phyloP scores from a whole-genome alignment of 2,329 filamentous ascomycete genomes.

The Septoria linicola region DNA sequence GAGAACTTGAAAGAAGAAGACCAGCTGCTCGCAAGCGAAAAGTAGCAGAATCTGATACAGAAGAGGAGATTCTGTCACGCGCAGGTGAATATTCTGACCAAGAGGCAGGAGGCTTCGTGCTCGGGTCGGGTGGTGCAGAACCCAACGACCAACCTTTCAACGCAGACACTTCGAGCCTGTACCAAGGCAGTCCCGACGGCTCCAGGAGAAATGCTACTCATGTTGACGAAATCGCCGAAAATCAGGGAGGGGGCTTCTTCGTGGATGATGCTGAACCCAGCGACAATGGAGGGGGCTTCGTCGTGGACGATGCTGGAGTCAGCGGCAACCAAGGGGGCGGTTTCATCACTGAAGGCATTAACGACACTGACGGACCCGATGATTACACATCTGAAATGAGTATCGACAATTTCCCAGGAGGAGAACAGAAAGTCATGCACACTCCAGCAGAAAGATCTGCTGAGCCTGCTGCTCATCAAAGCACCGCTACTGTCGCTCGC shows the following conservation, averaged over 20 bases:
- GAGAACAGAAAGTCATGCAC: too few relatives aligned
- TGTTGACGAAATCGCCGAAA: constrained; percentile 24
- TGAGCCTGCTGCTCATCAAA: too few relatives aligned
- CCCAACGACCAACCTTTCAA: neutral
- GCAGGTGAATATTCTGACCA: neutral
- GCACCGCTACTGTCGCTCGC: too few relatives aligned
- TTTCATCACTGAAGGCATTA: constrained; percentile 29
- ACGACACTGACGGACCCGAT: constrained; percentile 36
- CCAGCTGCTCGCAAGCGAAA: constrained; percentile 4
- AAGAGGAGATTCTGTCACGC: neutral
- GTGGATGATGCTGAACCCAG: too few relatives aligned
- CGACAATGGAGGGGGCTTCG: neutral
- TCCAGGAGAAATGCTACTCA: neutral
- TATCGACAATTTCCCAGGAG: neutral
- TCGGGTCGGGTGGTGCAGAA: neutral
- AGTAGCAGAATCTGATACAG: constrained; percentile 4
- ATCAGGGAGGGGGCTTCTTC: constrained; percentile 10
- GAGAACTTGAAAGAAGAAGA: constrained; percentile 18
- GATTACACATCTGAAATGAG: constrained; percentile 11
- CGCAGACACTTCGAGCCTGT: neutral
- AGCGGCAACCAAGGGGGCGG: constrained; percentile 25
- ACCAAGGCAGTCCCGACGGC: neutral
- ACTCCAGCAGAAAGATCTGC: too few relatives aligned
- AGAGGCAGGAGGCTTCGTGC: constrained; percentile 4
- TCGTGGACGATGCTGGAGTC: constrained; percentile 26